phyloP scores from a whole-genome alignment of 192 early-diverging fungal genomes.

The Chytriomyces confervae region DNA sequence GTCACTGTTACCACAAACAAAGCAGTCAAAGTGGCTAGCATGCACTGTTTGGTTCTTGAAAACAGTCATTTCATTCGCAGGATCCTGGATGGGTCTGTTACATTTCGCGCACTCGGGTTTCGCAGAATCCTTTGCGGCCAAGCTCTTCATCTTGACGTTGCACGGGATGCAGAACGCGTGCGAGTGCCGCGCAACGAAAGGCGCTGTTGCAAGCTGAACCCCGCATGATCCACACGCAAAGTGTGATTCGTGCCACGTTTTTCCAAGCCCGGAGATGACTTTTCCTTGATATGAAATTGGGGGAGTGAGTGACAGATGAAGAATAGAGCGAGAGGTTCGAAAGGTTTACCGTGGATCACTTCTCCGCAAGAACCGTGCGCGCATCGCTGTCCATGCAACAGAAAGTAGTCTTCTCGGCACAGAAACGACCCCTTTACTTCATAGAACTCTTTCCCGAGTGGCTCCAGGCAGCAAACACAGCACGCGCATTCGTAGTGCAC shows the following conservation, averaged over 20 bases:
- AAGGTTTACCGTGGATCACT: not conserved
- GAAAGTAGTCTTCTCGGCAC: not conserved
- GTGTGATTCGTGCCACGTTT: constrained; percentile 60
- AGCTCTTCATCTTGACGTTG: constrained; percentile 38
- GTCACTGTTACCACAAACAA: constrained; percentile 43
- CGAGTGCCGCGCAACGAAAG: constrained; percentile 50
- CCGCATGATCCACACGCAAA: constrained; percentile 53
- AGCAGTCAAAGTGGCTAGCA: constrained; percentile 56
- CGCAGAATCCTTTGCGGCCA: constrained; percentile 24
- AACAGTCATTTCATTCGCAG: constrained; percentile 32
- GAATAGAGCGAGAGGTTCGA: not conserved
- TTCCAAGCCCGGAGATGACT: constrained; percentile 52
- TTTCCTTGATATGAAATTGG: constrained; percentile 33
- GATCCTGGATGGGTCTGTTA: constrained; percentile 50
- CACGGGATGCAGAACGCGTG: constrained; percentile 59
- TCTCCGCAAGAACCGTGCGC: constrained; percentile 14
- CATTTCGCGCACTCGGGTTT: constrained; percentile 39
- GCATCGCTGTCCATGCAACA: not conserved
- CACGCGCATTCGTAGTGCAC: not conserved
- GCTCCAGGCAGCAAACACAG: not conserved
- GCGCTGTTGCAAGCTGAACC: constrained; percentile 30
- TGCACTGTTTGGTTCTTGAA: constrained; percentile 47
- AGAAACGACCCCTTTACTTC: not conserved
- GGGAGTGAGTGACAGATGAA: constrained; percentile 12
- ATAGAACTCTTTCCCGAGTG: not conserved